phyloP scores from a whole-genome alignment of 2,329 filamentous ascomycete species.

The Verticillium longisporum region DNA sequence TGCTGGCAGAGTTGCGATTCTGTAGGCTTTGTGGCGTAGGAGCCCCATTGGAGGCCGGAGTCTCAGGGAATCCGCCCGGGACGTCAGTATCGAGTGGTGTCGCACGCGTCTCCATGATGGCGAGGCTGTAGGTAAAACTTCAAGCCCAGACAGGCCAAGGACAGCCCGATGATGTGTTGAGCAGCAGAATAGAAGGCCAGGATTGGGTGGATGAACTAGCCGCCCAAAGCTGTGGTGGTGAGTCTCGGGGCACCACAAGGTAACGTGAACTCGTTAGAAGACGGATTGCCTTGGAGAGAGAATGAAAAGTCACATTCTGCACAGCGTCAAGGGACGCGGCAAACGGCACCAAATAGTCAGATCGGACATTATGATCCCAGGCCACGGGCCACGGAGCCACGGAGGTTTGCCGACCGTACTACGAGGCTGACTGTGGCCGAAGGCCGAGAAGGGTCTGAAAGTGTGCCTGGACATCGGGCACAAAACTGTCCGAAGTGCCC shows the following conservation, averaged over 20 bases:
- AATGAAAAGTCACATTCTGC: neutral
- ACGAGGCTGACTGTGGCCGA: neutral
- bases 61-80: slow-evolving; percentile 24
- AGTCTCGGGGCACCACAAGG: neutral
- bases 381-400: neutral
- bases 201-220: too few relatives aligned
- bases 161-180: neutral
- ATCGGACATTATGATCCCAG: neutral
- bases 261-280: neutral
- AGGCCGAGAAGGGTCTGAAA: neutral
- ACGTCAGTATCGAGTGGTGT: slow-evolving; percentile 23
- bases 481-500: neutral
- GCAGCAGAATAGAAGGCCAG: neutral
- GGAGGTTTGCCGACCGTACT: neutral
- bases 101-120: slow-evolving; percentile 17
- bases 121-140: neutral
- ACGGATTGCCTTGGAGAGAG: neutral
- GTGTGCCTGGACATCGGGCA: neutral
- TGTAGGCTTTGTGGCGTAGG: slow-evolving; percentile 2
- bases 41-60: slow-evolving; percentile 13
- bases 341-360: neutral
- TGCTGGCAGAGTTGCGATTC: neutral
- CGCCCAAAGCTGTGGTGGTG: neutral
- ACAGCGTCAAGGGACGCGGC: neutral
- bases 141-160: neutral